phyloP scores from a whole-genome alignment of 2,329 filamentous ascomycete genomes.

The Ceratocystis alfenasii region DNA sequence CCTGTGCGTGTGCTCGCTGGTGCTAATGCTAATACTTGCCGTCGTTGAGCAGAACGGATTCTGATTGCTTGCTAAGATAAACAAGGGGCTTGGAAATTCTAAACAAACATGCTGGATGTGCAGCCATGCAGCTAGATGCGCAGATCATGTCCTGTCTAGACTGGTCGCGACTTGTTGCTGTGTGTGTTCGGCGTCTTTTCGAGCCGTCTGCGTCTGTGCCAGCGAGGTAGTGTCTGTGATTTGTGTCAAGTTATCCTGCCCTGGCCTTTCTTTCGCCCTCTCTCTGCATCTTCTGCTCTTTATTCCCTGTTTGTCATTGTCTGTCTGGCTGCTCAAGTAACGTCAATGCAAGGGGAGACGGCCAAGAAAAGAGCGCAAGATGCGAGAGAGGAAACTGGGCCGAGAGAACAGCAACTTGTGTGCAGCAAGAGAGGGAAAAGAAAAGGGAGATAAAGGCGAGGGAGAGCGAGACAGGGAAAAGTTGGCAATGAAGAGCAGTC shows the following conservation, averaged over 20 bases:
- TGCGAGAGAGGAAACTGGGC: neutral
- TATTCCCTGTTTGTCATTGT: neutral
- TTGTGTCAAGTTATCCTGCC: slow-evolving; percentile 3
- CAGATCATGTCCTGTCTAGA: slow-evolving; percentile 1
- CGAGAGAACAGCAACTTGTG: neutral
- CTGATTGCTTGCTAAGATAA: neutral
- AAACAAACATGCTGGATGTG: neutral
- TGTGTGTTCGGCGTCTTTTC: neutral
- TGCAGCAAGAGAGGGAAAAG: neutral
- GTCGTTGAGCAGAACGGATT: neutral
- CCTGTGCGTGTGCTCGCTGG: neutral
- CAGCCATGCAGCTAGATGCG: neutral
- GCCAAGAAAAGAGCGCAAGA: neutral
- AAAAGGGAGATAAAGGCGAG: neutral
- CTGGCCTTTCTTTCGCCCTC: neutral
- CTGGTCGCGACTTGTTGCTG: neutral
- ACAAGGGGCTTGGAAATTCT: neutral
- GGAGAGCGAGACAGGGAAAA: neutral
- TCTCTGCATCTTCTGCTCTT: neutral
- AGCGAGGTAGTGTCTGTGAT: slow-evolving; percentile 2
- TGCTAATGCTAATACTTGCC: neutral
- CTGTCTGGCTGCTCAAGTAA: slow-evolving; percentile 9
- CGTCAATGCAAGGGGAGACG: neutral
- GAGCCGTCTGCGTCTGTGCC: neutral
- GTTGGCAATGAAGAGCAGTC: neutral